Base-by-base conservation (phyloP, 2,329 filamentous ascomycete genomes). In the Juglanconis sp. region DNA sequence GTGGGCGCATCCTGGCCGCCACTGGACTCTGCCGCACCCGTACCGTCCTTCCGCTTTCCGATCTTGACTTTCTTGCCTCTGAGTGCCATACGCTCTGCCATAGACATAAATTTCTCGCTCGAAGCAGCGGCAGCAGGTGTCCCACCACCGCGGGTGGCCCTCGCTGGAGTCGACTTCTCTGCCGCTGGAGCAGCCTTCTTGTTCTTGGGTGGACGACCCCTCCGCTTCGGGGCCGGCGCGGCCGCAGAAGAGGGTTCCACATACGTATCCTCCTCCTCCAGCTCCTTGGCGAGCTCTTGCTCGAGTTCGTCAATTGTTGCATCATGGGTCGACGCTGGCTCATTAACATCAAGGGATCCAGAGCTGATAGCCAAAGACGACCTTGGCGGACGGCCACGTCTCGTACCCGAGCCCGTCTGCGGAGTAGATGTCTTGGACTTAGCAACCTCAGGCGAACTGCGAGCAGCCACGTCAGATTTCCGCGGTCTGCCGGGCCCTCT, bases 61-160 rank as follows among this genome's bases (percentile, higher is more conserved):
- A 85, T 84, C 70, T 78, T 83, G 64, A 86, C 77, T 56, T 76
- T 79, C 68, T 78, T 84, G 10, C 82, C 83, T 55, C 73, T 76
- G 2, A 83, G 72, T 38, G 78, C 81, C 76, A 84, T 80, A n/a
- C 81, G 77, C 65, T 86, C 83, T 42, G 78, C 77, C 79, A 86
- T 79, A 5, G 83, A 85, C 73, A 86, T 74, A 52, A 81, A 77
- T 10, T 73, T 70, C 10, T 67, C 68, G 50, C 68, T 46, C 8
- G 59, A 34, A 30, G 58, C 38, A 58, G 56, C 44, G 42, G 61
- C n/a, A 15, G 57, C 47, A 17, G 63, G 40, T 40, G 31, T 34
- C 40, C 35, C 49, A 4, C 11, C 36, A 35, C 38, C 51, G 3
- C 55, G 58, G 36, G 55, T 58, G 13, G 42, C 31, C 34, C 40